Conservation (phyloP, 208 protist species). For the Leishmania turanica region DNA sequence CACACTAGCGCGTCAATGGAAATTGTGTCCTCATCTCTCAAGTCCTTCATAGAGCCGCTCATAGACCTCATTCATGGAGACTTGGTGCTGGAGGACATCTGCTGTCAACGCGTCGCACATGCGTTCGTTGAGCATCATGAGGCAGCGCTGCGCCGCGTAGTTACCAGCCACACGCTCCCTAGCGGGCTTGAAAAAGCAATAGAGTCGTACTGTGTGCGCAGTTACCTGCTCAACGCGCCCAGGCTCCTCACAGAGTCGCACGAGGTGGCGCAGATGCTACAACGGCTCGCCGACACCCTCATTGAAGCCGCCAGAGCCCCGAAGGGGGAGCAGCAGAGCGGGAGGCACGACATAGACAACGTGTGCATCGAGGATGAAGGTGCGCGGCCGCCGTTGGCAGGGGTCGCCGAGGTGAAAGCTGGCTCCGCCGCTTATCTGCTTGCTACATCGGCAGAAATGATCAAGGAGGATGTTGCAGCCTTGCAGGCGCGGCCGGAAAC, state of each 20-base stretch:
- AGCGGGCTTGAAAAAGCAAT: conserved; percentile 42
- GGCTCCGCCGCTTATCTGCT: neutral
- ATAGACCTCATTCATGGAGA: conserved; percentile 72
- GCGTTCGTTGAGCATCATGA: conserved; percentile 47
- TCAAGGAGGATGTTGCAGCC: neutral
- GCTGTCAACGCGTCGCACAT: conserved; percentile 42
- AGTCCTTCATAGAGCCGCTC: conserved; percentile 46
- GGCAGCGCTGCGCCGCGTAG: conserved; percentile 32
- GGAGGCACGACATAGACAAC: neutral
- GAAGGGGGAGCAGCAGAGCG: neutral
- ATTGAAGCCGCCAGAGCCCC: neutral
- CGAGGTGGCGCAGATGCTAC: conserved; percentile 28
- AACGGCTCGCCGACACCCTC: conserved; percentile 40
- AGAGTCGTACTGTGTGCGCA: conserved; percentile 59
- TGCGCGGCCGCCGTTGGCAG: neutral
- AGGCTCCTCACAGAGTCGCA: conserved; percentile 44
- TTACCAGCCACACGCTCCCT: conserved; percentile 22
- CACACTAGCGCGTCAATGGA: neutral
- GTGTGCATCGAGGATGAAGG: neutral
- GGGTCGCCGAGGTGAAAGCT: neutral
- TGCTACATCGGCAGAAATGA: conserved; percentile 5
- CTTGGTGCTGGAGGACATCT: conserved; percentile 44
- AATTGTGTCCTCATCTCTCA: neutral
- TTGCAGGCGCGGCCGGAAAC: conserved; percentile 5
- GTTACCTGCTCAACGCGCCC: conserved; percentile 40